Base-by-base conservation (phyloP, 176 grass and related monocot species). In the Aegilops speltoides region DNA sequence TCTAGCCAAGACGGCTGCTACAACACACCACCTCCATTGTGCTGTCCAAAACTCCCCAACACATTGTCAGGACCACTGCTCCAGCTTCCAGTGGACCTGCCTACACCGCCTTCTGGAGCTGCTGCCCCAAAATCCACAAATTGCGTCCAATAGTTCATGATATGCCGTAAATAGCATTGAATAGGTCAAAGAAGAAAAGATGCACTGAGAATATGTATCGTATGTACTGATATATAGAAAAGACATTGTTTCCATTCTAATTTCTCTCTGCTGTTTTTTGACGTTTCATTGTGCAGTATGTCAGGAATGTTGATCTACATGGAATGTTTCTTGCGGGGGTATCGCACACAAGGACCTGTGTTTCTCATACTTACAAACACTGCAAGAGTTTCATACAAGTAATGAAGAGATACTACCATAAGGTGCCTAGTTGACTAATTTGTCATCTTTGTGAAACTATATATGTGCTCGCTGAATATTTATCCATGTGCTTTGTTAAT, bases 241-340 rank as follows among this genome's bases (percentile, higher is more conserved):
- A 13, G 9, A 54, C 22, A 10, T 68, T 67, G 61, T 37, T 10
- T 1, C 28, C 13, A 56, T 75, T 68, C 5, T 60, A 60, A 68
- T 85, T 57, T 68, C 36, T 43, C 40, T 60, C 3, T 43, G 20
- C 28, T 29, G 19, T 69, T 64, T 90, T 22, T 61, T 77, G 71
- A 86, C 29, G 31, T 78, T 76, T 84, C 29, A 24, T 29, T 85
- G 26, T 91, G 86, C 85, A 87, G 86, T 85, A 88, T 82, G 2
- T 77, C 6, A 66, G 36, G 50, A 80, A 63, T 83, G 74, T 86
- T 25, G 28, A 82, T 63, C 52, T 91, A 57, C 78, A 80, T 85
- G 77, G 25, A 25, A 54, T 69, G 76, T 91, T 81, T 69, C 70
- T 77, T 69, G 22, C 23, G 40, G 86, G 61, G 26, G 68, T 40